phyloP scores from a whole-genome alignment of 495 filamentous ascomycete species.

The Aspergillus mulundensis region DNA sequence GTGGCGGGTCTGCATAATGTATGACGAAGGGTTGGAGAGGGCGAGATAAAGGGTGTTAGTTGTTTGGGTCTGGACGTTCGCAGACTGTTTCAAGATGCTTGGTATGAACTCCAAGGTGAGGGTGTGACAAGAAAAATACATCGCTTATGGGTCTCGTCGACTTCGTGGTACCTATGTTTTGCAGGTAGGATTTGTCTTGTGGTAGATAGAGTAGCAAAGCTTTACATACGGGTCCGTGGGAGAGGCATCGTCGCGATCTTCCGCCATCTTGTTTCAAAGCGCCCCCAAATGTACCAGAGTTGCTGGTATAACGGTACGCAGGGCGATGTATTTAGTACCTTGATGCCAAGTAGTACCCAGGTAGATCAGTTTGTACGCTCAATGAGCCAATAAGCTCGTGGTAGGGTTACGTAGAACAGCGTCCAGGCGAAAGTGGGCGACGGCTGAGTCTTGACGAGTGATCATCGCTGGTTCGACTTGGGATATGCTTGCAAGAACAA shows the following conservation, averaged over 20 bases:
- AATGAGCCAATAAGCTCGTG: neutral
- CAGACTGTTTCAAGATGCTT: neutral
- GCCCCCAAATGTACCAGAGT: neutral
- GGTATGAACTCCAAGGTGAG: neutral
- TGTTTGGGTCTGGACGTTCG: neutral
- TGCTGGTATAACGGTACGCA: neutral
- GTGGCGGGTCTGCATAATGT: neutral
- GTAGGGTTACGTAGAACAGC: neutral
- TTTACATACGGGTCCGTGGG: neutral
- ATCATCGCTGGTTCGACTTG: neutral
- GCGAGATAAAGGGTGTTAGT: neutral
- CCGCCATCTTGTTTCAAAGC: neutral
- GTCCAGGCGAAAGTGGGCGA: neutral
- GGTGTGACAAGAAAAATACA: neutral
- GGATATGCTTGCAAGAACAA: neutral
- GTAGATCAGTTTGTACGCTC: neutral
- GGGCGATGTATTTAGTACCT: neutral
- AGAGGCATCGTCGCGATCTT: neutral
- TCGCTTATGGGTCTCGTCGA: neutral
- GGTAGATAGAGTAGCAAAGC: neutral
- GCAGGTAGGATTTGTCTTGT: neutral
- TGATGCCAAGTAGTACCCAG: neutral
- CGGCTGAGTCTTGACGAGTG: neutral
- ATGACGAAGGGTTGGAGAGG: neutral
- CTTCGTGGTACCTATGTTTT: neutral